Evolutionary conservation across 2,329 filamentous ascomycete species (phyloP).

Genomic region (Aspergillus arachidicola): DNA sequence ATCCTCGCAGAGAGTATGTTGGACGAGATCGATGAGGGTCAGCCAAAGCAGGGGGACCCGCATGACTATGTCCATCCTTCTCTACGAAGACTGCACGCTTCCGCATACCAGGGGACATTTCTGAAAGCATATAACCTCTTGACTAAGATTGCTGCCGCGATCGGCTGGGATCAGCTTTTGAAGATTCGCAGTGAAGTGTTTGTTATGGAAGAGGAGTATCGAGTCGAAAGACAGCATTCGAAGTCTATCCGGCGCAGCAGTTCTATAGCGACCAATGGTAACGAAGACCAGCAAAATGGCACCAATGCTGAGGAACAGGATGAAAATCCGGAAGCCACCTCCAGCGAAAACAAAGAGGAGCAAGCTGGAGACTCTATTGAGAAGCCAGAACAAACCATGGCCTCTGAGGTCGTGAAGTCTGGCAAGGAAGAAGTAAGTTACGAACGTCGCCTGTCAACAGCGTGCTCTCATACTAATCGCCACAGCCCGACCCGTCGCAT

Average conservation of each 20-base stretch:
- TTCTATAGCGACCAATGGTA: slow-evolving; percentile 41
- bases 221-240: slow-evolving; percentile 65
- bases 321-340: slow-evolving; percentile 25
- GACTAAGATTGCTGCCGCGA: slow-evolving; percentile 93
- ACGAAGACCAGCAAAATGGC: slow-evolving; percentile 33
- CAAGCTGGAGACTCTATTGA: slow-evolving; percentile 59
- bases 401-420: slow-evolving; percentile 74
- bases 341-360: slow-evolving; percentile 36
- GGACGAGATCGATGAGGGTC: slow-evolving; percentile 94
- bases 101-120: slow-evolving; percentile 92
- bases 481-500: slow-evolving; percentile 64
- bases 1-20: slow-evolving; percentile 85
- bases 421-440: slow-evolving; percentile 69
- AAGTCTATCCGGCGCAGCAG: slow-evolving; percentile 29
- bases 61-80: slow-evolving; percentile 86
- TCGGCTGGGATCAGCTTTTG: slow-evolving; percentile 95
- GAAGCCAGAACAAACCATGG: slow-evolving; percentile 77
- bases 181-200: slow-evolving; percentile 96
- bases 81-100: slow-evolving; percentile 80
- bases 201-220: slow-evolving; percentile 99
- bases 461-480: background rate
- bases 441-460: background rate
- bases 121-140: slow-evolving; percentile 91
- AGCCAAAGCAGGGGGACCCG: slow-evolving; percentile 70
- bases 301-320: slow-evolving; percentile 33